Evolutionary conservation across 805 yeast species (phyloP), one percentile per base, ranked within the genome.

Genomic region (Kluyveromyces wickerhamii): DNA sequence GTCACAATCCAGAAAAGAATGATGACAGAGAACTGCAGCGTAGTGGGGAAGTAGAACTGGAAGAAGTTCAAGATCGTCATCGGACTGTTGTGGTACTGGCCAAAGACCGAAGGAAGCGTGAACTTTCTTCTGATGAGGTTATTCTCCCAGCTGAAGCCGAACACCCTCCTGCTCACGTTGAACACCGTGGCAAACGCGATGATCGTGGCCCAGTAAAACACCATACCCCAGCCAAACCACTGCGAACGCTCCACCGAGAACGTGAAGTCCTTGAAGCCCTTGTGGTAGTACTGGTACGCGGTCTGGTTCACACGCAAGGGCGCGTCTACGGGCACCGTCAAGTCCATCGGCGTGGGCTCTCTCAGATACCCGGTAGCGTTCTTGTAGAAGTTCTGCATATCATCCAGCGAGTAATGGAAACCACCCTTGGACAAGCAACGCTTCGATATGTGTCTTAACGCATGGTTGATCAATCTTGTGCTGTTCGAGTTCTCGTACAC

Each of bases 211-310:
- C 72, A 67, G 37, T 52, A 67, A 37, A 63, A 63, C 17, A 65
- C 51, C 24, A 53, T 47, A n/a, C 71, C 72, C 72, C 72, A 67
- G 8, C 68, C 70, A 34, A 59, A 59, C 48, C 65, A 57, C 39
- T 60, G 67, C 13, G 67, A 60, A 31, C 62, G 50, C 17, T 54
- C 39, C 7, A 66, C 65, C 21, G 59, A 62, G 5, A 57, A 51
- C 16, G 62, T 57, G 27, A 49, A 59, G 32, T 65, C 63, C 33
- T 60, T 56, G 42, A 63, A 64, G 5, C 62, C 57, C 7, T 40
- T 33, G 28, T 51, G 51, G 34, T 60, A 65, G 36, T 55, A 60
- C 4, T 39, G 50, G 36, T 56, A 65, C 7, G 47, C 54, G 1
- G 58, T 49, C 17, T 44, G 45, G 22, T 61, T 52, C 3, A 62